These are phyloP conservation scores for Gymnopus androsaceus DNA, from an alignment of 1,284 basidiomycete species.

Conservation along the genomic window DNA sequence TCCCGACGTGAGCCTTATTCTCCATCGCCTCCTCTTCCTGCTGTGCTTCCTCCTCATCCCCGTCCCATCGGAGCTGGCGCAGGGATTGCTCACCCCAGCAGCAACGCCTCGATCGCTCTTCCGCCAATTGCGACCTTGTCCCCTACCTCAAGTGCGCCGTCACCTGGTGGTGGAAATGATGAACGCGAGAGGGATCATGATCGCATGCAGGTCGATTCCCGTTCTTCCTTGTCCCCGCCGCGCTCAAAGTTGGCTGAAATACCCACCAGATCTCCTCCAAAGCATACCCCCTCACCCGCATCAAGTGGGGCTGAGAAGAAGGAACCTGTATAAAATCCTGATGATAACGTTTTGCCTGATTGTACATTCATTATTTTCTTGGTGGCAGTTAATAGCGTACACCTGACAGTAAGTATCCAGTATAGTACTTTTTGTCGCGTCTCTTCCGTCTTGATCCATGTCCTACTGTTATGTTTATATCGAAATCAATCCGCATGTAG, in stretches of 20 bases:
- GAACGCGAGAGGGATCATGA: slow-evolving; percentile 31
- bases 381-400: too few relatives aligned
- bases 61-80: slow-evolving; percentile 62
- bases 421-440: too few relatives aligned
- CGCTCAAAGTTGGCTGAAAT: slow-evolving; percentile 53
- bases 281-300: slow-evolving; percentile 15
- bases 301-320: slow-evolving; percentile 14
- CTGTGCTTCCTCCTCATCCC: slow-evolving; percentile 67
- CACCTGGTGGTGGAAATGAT: slow-evolving; percentile 36
- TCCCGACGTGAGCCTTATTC: slow-evolving; percentile 54
- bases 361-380: too few relatives aligned
- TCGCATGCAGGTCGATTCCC: slow-evolving; percentile 53
- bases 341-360: too few relatives aligned
- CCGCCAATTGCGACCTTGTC: slow-evolving; percentile 18
- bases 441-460: too few relatives aligned
- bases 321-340: background rate
- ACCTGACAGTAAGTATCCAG: too few relatives aligned
- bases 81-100: background rate
- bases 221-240: slow-evolving; percentile 47
- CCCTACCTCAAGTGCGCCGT: slow-evolving; percentile 48
- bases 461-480: too few relatives aligned
- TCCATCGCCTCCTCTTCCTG: slow-evolving; percentile 55
- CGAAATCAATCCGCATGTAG: too few relatives aligned
- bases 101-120: slow-evolving; percentile 7
- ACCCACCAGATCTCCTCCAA: slow-evolving; percentile 14